These are phyloP conservation scores for Apiospora pterosperma DNA, from an alignment of 2,329 filamentous ascomycete genomes.

Conservation along the genomic window DNA sequence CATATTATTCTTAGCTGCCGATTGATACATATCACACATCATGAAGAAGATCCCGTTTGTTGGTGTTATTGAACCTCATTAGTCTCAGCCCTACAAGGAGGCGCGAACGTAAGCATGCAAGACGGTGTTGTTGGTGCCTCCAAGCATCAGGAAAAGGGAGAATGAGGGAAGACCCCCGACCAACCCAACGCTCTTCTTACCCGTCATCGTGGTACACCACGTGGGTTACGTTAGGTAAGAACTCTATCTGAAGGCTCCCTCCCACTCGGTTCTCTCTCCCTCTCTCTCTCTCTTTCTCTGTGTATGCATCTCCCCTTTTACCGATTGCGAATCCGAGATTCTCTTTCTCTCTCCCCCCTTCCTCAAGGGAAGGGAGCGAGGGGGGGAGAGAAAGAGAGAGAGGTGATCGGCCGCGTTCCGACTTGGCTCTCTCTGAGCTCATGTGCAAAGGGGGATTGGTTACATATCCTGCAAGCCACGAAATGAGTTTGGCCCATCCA, in stretches of 20 bases:
- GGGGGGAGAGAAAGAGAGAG: background rate
- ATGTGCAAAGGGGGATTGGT: background rate
- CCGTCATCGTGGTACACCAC: background rate
- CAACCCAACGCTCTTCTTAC: background rate
- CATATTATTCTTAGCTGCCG: too few relatives aligned
- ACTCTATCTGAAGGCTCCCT: background rate
- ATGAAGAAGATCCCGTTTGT: too few relatives aligned
- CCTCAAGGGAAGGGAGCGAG: too few relatives aligned
- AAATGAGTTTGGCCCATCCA: background rate
- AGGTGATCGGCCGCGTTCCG: background rate
- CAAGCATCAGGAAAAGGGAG: background rate
- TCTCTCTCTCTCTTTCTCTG: background rate
- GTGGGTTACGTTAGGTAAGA: background rate
- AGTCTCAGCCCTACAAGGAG: too few relatives aligned
- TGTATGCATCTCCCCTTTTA: background rate
- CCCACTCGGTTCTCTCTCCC: background rate
- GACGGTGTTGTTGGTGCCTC: too few relatives aligned
- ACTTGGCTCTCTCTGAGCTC: background rate
- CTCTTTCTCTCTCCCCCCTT: too few relatives aligned
- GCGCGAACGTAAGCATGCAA: too few relatives aligned
- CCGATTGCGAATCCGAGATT: background rate
- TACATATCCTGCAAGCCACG: background rate
- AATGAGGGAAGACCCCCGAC: too few relatives aligned
- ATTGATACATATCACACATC: too few relatives aligned
- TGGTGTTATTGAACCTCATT: too few relatives aligned